phyloP scores from a whole-genome alignment of 163 green algal genomes.

The Scenedesmus sp. region DNA sequence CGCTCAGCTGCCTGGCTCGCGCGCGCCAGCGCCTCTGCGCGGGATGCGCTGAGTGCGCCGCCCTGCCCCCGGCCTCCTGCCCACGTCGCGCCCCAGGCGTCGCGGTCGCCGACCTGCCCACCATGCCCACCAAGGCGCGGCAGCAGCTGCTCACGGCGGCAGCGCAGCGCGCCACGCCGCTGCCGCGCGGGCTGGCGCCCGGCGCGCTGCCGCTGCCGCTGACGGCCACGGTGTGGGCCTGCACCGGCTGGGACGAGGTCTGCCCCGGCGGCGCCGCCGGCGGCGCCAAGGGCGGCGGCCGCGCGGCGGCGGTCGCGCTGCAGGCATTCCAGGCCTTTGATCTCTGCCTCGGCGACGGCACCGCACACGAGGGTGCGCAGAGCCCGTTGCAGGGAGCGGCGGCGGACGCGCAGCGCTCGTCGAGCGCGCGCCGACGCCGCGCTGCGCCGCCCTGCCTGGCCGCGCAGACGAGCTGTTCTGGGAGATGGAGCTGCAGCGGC shows the following conservation, averaged over 20 bases:
- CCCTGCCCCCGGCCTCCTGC: not conserved
- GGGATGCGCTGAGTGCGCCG: not conserved
- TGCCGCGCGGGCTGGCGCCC: not conserved
- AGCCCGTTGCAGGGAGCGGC: too few relatives aligned
- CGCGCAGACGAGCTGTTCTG: constrained; percentile 20
- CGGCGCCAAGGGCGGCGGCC: not conserved
- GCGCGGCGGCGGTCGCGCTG: not conserved
- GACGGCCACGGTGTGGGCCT: constrained; percentile 26
- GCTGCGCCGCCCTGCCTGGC: too few relatives aligned
- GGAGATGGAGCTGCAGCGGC: not conserved
- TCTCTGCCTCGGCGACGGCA: constrained; percentile 8
- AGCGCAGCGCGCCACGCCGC: constrained; percentile 9
- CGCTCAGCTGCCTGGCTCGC: too few relatives aligned
- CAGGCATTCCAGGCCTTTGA: constrained; percentile 19
- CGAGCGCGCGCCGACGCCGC: too few relatives aligned
- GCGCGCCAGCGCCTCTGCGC: too few relatives aligned
- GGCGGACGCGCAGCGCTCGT: too few relatives aligned
- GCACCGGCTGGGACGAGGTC: constrained; percentile 8
- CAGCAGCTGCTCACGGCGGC: constrained; percentile 21
- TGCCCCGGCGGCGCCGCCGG: not conserved
- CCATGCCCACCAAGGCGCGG: not conserved
- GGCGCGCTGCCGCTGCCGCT: constrained; percentile 1
- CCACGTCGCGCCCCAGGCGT: constrained; percentile 6
- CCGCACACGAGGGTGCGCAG: constrained; percentile 10
- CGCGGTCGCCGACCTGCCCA: constrained; percentile 25